A percentile compares a stretch with the other conserved stretches of the same genome.
phyloP scores from a whole-genome alignment of 1,284 basidiomycete genomes.

The Lentinula novae-zelandiae region DNA sequence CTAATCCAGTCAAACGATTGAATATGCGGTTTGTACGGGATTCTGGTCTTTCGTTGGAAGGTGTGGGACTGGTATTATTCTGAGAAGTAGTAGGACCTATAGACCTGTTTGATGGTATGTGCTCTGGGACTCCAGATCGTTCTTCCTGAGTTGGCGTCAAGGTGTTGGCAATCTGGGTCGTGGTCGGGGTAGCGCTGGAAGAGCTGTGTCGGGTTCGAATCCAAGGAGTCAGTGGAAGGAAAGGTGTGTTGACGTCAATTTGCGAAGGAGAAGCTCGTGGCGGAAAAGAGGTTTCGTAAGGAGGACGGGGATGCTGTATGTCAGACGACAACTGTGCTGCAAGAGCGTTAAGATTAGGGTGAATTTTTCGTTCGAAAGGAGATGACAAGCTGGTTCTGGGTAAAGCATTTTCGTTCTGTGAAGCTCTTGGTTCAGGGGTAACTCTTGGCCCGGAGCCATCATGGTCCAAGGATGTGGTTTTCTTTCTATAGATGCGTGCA shows the following conservation, averaged over 20 bases:
- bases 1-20: conserved; percentile 1
- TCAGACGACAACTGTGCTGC: conserved; percentile 18
- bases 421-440: neutral
- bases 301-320: neutral
- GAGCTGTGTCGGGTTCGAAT: conserved; percentile 2
- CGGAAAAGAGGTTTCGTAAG: neutral
- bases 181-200: neutral
- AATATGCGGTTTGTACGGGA: conserved; percentile 9
- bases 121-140: neutral
- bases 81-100: neutral
- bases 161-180: neutral
- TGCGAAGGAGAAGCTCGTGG: neutral
- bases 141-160: neutral
- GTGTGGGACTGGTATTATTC: neutral
- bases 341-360: conserved; percentile 31
- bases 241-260: neutral
- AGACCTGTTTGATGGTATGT: neutral
- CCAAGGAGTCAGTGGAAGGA: conserved; percentile 9
- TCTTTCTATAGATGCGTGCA: conserved; percentile 1
- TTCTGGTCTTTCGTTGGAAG: neutral
- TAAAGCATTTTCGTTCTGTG: neutral
- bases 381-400: neutral
- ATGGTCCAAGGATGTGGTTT: neutral
- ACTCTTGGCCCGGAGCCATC: neutral
- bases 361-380: conserved; percentile 27